Evolutionary conservation across 2,329 filamentous ascomycete genomes (phyloP), one percentile per base, ranked within the genome.

Genomic region (Colletotrichum euphorbiae): DNA sequence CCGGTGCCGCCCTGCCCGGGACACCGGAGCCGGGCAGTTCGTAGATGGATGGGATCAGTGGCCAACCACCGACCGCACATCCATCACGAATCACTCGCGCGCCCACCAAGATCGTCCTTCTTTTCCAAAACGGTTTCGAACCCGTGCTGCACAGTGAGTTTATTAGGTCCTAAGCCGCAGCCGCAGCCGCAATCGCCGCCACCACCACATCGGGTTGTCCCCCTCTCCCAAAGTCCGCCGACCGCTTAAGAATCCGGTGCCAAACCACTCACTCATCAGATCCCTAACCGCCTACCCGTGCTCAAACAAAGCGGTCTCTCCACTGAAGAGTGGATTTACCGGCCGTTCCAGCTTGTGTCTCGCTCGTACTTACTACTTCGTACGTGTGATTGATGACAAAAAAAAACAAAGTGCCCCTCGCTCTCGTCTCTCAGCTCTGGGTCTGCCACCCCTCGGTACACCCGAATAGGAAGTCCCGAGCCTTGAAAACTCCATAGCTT

Each of bases 321-420:
- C 54, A 55, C 54, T 24, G 31, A 17, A 45, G 52, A 68, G 65
- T 65, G 65, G 61, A 8, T 38, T 59, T 60, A 60, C 65, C 54
- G 65, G 40, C 65, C 61, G 64, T 57, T 67, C 64, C 52, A 67
- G 64, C 64, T 58, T 31, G n/a, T 55, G 57, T 65, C 61, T 68
- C 54, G 54, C 65, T 38, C 61, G 24, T 24, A 24, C 24, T 21
- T 21, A n/a, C n/a, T n/a, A n/a, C n/a, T n/a, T n/a, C n/a, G 21
- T 21, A 3, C 2, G 21, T 55, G 40, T 40, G 42, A 21, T 59
- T 55, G 54, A 68, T 65, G 46, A 52, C 54, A 52, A 65, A 68
- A 58, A 64, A 31, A 31, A 60, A 46, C n/a, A 15, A 19, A 33
- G 45, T 42, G 51, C 61, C 60, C 50, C 36, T 58, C 52, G 28